Evolutionary conservation across 768 basidiomycete species (phyloP), one percentile per base, ranked within the genome.

Genomic region (Naganishia kalamii): DNA sequence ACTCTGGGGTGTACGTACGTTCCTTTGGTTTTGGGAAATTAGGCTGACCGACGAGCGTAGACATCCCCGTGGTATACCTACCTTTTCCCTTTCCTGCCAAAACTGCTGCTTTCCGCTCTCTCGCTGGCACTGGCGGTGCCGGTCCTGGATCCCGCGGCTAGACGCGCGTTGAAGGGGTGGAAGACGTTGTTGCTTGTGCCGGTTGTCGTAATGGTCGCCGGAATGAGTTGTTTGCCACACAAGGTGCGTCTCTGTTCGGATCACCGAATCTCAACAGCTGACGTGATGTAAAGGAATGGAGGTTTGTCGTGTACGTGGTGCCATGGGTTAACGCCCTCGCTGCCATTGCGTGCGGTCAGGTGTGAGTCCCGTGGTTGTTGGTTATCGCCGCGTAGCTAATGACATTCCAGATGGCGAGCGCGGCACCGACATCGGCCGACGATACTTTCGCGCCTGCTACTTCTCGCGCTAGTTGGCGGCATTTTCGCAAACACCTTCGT

Each of bases 221-320:
- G 65, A 2, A 84, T 98, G 75, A 92, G 91, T 74, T 80, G 74
- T 32, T 80, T 97, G 0, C 87, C 84, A 0, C 96, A 99, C 79
- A 99, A 99, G 75, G 75, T 72, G 37, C 13, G 73, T 66, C n/a
- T 37, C n/a, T n/a, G n/a, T 47, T 30, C 40, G 5, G n/a, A 27
- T 15, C 21, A 4, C 41, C 29, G 19, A 2, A 21, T 46, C 47
- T 33, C 19, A 21, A 21, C 35, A 25, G 11, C n/a, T 37, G 60
- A 46, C n/a, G 41, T n/a, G 30, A n/a, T 41, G 27, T 7, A 13
- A 48, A 76, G 72, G 96, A 99, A 78, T 99, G 96, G 96, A 84
- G 96, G 8, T 99, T 99, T 78, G 81, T 98, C 63, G 83, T 91
- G 8, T 98, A 98, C 72, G 83, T 86, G 19, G 84, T 97, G 0